Base-by-base conservation (phyloP, 108 stramenopile species). In the Fistulifera solaris region DNA sequence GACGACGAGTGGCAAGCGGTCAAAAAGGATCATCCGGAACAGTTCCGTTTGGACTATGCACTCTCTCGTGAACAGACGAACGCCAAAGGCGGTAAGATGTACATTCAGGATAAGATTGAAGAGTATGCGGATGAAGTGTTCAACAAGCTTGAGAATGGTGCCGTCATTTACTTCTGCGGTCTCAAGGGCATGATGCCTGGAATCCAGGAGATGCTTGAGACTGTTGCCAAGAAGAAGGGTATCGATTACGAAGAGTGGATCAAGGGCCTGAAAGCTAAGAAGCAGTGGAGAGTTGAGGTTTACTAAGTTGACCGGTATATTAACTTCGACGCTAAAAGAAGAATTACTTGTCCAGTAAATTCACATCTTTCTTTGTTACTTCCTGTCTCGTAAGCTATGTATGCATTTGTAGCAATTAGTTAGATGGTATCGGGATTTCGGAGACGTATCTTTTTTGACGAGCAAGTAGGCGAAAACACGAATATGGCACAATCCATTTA, bases 121-220 rank as follows among this genome's bases (percentile, higher is more conserved):
- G 89, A 92, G 56, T 92, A 92, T 41, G 85, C 89, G 31, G 89
- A 92, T 70, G 89, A 92, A 54, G 67, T 97, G 49, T 97, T 97
- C 70, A 51, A 43, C 53, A 92, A 91, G 77, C 72, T 97, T 13
- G 83, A 85, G 58, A 81, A 75, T 18, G 94, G 94, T 35, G 96
- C 94, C 4, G 94, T 94, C 85, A 96, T 97, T 58, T 97, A 97
- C 86, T 97, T 97, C 80, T 97, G 96, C 71, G 96, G 96, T 13
- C 70, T 97, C 56, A 97, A 97, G 90, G 96, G 94, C 49, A 96
- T 97, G 96, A 97, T 97, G 96, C 94, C 95, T 57, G 95, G 96
- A 45, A 95, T 96, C 62, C 88, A 90, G 49, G 82, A 85, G 56
- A 97, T 96, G 94, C 73, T 97, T 38, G 77, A 94, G 65, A 70